phyloP scores from a whole-genome alignment of 441 rosid genomes.

The Arabidopsis lyrata region DNA sequence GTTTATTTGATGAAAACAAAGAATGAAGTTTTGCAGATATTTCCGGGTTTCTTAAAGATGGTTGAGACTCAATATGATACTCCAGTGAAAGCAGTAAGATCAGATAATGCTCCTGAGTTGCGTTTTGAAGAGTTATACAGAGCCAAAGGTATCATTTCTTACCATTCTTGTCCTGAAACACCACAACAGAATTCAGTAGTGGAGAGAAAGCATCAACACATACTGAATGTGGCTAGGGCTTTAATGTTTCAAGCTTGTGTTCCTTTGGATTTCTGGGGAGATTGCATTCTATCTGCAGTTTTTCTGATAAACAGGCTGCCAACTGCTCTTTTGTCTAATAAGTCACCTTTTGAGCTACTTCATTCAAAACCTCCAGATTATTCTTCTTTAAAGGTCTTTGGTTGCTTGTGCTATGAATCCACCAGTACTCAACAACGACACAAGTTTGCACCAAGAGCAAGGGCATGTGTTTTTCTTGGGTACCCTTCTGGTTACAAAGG shows the following conservation, averaged over 20 bases:
- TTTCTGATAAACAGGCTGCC: not conserved
- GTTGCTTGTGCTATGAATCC: not conserved
- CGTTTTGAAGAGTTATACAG: too few species aligned
- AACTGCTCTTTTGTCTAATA: fast-evolving
- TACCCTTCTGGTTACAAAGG: not conserved
- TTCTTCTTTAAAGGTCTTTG: not conserved
- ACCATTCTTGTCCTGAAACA: not conserved
- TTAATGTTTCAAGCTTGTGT: not conserved
- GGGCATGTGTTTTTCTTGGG: not conserved
- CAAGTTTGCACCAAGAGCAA: not conserved
- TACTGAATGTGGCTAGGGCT: not conserved
- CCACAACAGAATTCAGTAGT: not conserved
- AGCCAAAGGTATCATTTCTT: fast-evolving
- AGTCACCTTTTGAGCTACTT: not conserved
- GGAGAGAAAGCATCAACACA: not conserved
- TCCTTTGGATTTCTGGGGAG: not conserved
- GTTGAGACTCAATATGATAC: not conserved
- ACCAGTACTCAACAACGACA: not conserved
- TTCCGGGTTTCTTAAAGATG: fast-evolving
- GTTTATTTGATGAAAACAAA: not conserved
- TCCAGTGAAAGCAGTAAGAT: not conserved
- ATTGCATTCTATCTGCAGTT: fast-evolving
- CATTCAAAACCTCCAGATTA: not conserved
- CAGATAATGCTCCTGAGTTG: not conserved
- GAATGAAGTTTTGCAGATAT: not conserved